phyloP scores from a whole-genome alignment of 78 protist genomes.

The Diacronema lutheri region DNA sequence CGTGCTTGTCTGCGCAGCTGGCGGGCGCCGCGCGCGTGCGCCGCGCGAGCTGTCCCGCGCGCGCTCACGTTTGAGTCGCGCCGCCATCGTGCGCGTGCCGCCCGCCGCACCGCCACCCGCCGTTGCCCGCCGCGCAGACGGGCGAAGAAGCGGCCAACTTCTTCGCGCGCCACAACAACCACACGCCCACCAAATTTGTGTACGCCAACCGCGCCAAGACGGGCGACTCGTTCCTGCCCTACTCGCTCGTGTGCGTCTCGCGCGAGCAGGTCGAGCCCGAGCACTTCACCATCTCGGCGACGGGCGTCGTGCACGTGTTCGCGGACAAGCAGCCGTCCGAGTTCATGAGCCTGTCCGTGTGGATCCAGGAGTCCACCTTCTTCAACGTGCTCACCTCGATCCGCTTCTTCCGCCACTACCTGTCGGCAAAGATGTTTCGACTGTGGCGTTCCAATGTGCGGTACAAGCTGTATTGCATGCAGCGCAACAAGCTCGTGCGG shows the following conservation, averaged over 20 bases:
- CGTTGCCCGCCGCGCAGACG: neutral
- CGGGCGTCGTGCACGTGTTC: conserved; percentile 67
- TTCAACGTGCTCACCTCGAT: conserved; percentile 54
- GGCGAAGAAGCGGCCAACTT: conserved; percentile 5
- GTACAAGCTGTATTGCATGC: conserved; percentile 31
- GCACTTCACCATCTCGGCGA: conserved; percentile 54
- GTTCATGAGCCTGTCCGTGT: conserved; percentile 37
- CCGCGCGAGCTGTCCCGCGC: neutral
- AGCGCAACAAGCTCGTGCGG: conserved; percentile 1
- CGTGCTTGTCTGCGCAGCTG: no score
- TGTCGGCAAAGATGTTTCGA: conserved; percentile 31
- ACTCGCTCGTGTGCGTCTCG: conserved; percentile 50
- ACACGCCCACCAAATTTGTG: conserved; percentile 16
- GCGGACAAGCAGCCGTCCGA: conserved; percentile 11
- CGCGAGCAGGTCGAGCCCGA: conserved; percentile 45
- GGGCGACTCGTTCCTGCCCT: conserved; percentile 48
- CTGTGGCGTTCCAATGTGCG: conserved; percentile 58
- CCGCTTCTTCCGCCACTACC: conserved; percentile 54
- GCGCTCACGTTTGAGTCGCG: neutral
- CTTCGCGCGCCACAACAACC: neutral
- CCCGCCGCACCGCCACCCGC: no score
- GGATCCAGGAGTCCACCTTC: conserved; percentile 43
- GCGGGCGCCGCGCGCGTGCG: neutral
- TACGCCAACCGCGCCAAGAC: conserved; percentile 16
- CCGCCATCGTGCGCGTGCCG: no score